A percentile compares a stretch with the other conserved stretches of the same genome.
phyloP scores from a whole-genome alignment of 2,329 filamentous ascomycete genomes.

The Penicillium sp. region DNA sequence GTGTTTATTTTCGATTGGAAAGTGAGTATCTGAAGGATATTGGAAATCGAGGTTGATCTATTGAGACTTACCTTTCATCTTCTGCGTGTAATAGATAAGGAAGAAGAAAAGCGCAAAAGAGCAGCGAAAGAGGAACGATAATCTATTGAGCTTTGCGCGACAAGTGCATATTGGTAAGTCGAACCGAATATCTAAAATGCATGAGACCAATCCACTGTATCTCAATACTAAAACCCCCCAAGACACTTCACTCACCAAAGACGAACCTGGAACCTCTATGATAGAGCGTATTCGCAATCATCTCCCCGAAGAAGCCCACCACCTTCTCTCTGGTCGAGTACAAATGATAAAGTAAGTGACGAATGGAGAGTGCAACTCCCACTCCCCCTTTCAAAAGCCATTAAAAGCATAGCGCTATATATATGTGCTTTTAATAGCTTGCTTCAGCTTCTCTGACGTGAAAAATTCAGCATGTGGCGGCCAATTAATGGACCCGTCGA shows the following conservation, averaged over 20 bases:
- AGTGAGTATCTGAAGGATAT: neutral
- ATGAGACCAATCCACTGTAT: neutral
- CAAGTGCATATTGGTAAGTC: slow-evolving; percentile 11
- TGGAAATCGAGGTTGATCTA: neutral
- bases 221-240: neutral
- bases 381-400: too few species aligned
- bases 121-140: slow-evolving; percentile 2
- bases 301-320: slow-evolving; percentile 7
- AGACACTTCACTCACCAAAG: slow-evolving; percentile 11
- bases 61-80: neutral
- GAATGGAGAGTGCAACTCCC: too few species aligned
- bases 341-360: slow-evolving; percentile 12
- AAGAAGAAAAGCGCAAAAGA: slow-evolving; percentile 14
- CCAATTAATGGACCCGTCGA: slow-evolving; percentile 9
- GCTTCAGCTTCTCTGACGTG: neutral
- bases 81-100: slow-evolving; percentile 1
- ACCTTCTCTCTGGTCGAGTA: slow-evolving; percentile 10
- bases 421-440: neutral
- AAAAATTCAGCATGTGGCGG: neutral
- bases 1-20: slow-evolving; percentile 13
- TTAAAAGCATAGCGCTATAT: too few species aligned
- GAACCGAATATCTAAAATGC: neutral
- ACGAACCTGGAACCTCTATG: slow-evolving; percentile 7
- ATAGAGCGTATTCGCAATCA: slow-evolving; percentile 13
- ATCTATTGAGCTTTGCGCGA: slow-evolving; percentile 7